Evolutionary conservation across 768 basidiomycete species (phyloP).

Genomic region (Mycena maculata): DNA sequence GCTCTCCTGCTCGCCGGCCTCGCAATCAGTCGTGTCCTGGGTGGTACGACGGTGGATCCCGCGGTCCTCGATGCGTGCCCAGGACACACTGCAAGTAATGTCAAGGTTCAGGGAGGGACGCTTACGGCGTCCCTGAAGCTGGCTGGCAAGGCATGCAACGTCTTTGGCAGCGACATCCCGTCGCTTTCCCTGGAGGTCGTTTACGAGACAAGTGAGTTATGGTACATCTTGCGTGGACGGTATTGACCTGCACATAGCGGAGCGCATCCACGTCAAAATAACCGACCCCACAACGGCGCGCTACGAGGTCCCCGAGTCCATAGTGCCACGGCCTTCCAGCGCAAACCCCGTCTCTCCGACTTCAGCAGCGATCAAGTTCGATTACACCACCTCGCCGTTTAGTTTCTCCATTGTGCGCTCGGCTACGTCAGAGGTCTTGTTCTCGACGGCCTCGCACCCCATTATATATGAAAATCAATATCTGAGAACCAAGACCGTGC

Average conservation of each 20-base stretch:
- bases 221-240: not conserved
- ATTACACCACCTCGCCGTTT: conserved; percentile 69
- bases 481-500: conserved; percentile 72
- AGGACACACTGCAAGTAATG: conserved; percentile 65
- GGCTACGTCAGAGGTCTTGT: conserved; percentile 63
- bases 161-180: conserved; percentile 67
- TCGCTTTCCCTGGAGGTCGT: conserved; percentile 61
- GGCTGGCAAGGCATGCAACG: conserved; percentile 64
- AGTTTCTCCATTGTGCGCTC: conserved; percentile 67
- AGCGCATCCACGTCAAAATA: conserved; percentile 74
- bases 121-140: conserved; percentile 66
- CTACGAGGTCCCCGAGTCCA: conserved; percentile 73
- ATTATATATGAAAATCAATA: conserved; percentile 85
- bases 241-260: conserved; percentile 45
- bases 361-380: conserved; percentile 64
- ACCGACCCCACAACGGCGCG: conserved; percentile 60
- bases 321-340: conserved; percentile 65
- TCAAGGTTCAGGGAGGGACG: conserved; percentile 50
- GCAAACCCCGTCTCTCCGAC: conserved; percentile 42
- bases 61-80: conserved; percentile 66
- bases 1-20: conserved; percentile 19
- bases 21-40: conserved; percentile 22
- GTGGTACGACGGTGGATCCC: conserved; percentile 39
- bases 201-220: conserved; percentile 66
- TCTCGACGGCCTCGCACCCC: conserved; percentile 68